Base-by-base conservation (phyloP, 495 filamentous ascomycete genomes). In the Rusavskia elegans region DNA sequence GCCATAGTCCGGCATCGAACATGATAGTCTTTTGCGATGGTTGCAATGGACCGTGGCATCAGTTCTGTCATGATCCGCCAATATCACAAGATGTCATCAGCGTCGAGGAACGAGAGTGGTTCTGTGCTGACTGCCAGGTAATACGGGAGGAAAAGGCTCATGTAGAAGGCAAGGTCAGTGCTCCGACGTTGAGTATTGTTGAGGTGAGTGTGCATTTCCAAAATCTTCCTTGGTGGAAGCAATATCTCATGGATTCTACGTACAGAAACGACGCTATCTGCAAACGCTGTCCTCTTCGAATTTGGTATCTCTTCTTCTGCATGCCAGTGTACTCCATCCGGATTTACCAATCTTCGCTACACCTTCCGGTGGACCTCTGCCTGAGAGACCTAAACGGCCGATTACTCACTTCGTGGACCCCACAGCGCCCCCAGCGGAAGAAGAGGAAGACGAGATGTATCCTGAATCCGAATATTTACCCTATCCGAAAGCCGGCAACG, bases 21-120 rank as follows among this genome's bases (percentile, higher is more conserved):
- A 75, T 80, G 68, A 95, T 98, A 52, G 92, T 97, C 8, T 92
- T 95, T 63, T 98, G 92, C 67, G 89, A 95, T 64, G 82, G 80
- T 13, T 98, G 92, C 70, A 89, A 92, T 61, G 73, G 72, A 11
- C 77, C 83, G 16, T 98, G 89, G 79, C 92, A 98, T 64, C 89
- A 95, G 65, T 76, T 77, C 55, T 97, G 92, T 60, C 89, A 96
- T 64, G 79, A 92, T 57, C 89, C 92, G 0, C 75, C 75, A 5
- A 89, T 98, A 56, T 70, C 73, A 8, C 76, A 81, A 53, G 76
- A 85, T 11, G 78, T 85, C 8, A 77, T 94, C 4, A 62, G 69
- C 14, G 70, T 80, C 30, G 70, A 82, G 54, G 80, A 82, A 48
- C 76, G 73, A 51, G 77, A 82, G 54, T 98, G 92, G 90, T 78